Conservation (phyloP, 2,329 filamentous ascomycete species). For the Penicillium sp. region DNA sequence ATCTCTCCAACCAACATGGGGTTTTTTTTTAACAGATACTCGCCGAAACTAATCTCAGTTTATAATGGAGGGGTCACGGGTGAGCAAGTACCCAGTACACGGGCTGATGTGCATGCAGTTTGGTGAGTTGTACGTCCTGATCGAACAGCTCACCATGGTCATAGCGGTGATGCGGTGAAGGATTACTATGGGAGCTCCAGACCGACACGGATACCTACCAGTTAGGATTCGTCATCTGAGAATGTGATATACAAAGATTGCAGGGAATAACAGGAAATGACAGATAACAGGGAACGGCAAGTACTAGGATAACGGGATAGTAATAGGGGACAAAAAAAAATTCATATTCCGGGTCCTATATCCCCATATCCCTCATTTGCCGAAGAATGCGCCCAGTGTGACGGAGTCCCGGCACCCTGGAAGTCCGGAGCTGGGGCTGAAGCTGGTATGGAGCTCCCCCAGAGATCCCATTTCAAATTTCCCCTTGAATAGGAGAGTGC, state of each 20-base stretch:
- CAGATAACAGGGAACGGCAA: background rate
- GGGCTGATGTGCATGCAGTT: constrained; percentile 1
- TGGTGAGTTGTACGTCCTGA: background rate
- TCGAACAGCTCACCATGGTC: constrained; percentile 1
- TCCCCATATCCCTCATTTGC: background rate
- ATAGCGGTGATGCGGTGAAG: background rate
- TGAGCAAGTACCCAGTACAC: background rate
- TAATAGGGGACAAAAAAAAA: background rate
- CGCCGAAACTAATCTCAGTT: background rate
- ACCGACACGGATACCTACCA: background rate
- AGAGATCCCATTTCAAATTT: constrained; percentile 1
- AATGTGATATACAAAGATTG: background rate
- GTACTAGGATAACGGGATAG: background rate
- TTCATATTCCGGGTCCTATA: background rate
- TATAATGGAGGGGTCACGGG: background rate
- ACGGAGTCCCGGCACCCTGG: constrained; percentile 12
- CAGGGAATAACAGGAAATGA: background rate
- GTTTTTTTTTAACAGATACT: no score
- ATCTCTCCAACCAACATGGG: background rate
- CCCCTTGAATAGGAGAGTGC: background rate
- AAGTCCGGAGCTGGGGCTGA: constrained; percentile 4
- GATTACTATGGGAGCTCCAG: background rate
- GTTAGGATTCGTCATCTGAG: background rate
- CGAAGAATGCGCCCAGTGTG: background rate
- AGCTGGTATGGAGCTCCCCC: background rate